These are phyloP conservation scores for Hyparrhenia diplandra DNA, from an alignment of 176 grass and related monocot species.

Conservation along the genomic window DNA sequence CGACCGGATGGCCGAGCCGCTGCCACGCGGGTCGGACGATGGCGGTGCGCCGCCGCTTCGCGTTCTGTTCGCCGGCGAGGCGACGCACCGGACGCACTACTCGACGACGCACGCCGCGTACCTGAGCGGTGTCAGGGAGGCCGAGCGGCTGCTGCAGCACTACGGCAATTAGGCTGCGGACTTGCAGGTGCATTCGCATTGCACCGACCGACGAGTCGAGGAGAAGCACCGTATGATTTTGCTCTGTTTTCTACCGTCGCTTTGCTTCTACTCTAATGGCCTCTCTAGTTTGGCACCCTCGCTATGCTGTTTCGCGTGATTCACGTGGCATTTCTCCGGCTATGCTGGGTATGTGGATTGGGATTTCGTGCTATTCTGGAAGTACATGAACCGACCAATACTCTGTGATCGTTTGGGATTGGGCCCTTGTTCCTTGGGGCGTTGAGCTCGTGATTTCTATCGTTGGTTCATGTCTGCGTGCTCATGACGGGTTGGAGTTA, in stretches of 20 bases:
- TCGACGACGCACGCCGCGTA: slow-evolving; percentile 88
- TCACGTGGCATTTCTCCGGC: background rate
- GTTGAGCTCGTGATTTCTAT: too few relatives aligned
- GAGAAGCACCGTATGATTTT: background rate
- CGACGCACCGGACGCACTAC: slow-evolving; percentile 83
- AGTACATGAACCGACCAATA: too few relatives aligned
- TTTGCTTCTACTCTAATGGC: background rate
- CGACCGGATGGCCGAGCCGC: slow-evolving; percentile 77
- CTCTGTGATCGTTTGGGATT: too few relatives aligned
- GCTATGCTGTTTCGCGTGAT: background rate
- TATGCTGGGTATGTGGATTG: too few relatives aligned
- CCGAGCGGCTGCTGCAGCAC: slow-evolving; percentile 53
- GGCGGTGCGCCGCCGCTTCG: slow-evolving; percentile 15
- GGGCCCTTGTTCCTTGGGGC: too few relatives aligned
- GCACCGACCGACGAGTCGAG: background rate
- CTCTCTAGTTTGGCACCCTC: background rate
- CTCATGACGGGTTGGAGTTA: too few relatives aligned
- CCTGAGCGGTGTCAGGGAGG: slow-evolving; percentile 75
- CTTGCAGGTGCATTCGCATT: background rate
- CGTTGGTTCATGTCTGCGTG: too few relatives aligned
- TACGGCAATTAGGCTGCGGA: background rate
- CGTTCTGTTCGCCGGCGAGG: slow-evolving; percentile 85
- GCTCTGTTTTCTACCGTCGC: background rate
- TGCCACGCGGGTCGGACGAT: slow-evolving; percentile 15
- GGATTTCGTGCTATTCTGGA: too few relatives aligned